phyloP scores from a whole-genome alignment of 2,329 filamentous ascomycete genomes.

The Diaporthe amygdali region DNA sequence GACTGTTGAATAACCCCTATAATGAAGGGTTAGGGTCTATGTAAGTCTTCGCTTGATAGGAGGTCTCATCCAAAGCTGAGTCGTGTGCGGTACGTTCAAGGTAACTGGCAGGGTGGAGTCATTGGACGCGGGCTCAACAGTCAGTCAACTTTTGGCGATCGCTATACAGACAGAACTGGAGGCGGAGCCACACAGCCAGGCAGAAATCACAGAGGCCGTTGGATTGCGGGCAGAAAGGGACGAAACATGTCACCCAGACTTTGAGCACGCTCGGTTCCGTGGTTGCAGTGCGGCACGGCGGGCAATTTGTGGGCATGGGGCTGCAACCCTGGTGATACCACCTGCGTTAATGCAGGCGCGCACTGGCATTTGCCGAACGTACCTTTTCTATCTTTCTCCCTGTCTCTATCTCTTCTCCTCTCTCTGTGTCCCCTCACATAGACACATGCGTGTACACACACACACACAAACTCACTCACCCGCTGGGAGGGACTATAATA shows the following conservation, averaged over 20 bases:
- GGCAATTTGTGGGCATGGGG: not conserved
- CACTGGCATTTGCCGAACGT: not conserved
- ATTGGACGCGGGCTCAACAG: not conserved
- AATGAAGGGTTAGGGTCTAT: not conserved
- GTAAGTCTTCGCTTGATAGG: not conserved
- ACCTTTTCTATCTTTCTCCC: too few species aligned
- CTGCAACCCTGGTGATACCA: conserved; percentile 7
- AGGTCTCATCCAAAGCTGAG: not conserved
- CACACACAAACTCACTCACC: not conserved
- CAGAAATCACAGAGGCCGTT: not conserved
- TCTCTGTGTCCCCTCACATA: too few species aligned
- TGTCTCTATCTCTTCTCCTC: too few species aligned
- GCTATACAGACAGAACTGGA: not conserved
- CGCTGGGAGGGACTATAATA: not conserved
- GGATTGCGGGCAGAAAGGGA: conserved; percentile 7
- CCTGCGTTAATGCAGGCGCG: not conserved
- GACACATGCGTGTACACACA: too few species aligned
- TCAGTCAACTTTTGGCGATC: not conserved
- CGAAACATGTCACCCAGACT: conserved; percentile 11
- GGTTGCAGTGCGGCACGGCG: not conserved
- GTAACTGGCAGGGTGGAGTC: not conserved
- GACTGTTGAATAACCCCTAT: not conserved
- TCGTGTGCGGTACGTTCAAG: not conserved
- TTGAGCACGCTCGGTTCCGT: not conserved
- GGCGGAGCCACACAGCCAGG: not conserved